phyloP scores from a whole-genome alignment of 2,329 filamentous ascomycete genomes.

The Hypoxylon sp. region DNA sequence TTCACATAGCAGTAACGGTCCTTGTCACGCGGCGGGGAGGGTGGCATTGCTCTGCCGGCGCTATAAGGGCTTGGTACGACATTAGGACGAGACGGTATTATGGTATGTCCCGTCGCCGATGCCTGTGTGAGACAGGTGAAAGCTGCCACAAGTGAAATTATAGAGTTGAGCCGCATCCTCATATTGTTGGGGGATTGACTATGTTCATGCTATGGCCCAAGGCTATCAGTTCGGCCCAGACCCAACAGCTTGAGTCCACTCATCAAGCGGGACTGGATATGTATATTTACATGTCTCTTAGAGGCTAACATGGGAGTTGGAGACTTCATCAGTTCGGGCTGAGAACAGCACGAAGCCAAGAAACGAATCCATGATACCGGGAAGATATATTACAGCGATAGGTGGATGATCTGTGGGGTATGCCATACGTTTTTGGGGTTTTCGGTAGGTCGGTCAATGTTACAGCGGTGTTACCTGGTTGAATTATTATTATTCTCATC shows the following conservation, averaged over 20 bases:
- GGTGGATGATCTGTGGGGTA: constrained; percentile 44
- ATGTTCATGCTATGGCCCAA: not conserved
- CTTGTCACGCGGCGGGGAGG: constrained; percentile 33
- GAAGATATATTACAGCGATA: constrained; percentile 30
- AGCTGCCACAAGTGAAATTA: constrained; percentile 6
- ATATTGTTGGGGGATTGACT: not conserved
- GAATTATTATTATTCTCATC: constrained; percentile 3
- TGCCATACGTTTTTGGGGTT: constrained; percentile 19
- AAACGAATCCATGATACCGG: constrained; percentile 17
- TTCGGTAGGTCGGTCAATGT: constrained; percentile 34
- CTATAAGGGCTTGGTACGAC: constrained; percentile 37
- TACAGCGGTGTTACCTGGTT: constrained; percentile 25
- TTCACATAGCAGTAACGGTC: constrained; percentile 42
- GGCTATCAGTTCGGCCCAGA: not conserved
- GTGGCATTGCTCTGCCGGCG: constrained; percentile 26
- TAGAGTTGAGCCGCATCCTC: constrained; percentile 26
- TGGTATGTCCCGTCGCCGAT: constrained; percentile 7
- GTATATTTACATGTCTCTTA: constrained; percentile 14
- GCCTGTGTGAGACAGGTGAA: constrained; percentile 16
- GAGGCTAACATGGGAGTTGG: constrained; percentile 6
- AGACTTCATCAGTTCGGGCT: constrained; percentile 9
- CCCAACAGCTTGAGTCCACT: not conserved
- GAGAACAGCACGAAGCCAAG: constrained; percentile 28
- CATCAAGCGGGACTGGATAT: not conserved
- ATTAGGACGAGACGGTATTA: constrained; percentile 38